Percentiles rank a stretch among this genome's conserved stretches.
These are phyloP conservation scores for Mollisia scopiformis DNA, from an alignment of 2,329 filamentous ascomycete species.

Conservation along the genomic window DNA sequence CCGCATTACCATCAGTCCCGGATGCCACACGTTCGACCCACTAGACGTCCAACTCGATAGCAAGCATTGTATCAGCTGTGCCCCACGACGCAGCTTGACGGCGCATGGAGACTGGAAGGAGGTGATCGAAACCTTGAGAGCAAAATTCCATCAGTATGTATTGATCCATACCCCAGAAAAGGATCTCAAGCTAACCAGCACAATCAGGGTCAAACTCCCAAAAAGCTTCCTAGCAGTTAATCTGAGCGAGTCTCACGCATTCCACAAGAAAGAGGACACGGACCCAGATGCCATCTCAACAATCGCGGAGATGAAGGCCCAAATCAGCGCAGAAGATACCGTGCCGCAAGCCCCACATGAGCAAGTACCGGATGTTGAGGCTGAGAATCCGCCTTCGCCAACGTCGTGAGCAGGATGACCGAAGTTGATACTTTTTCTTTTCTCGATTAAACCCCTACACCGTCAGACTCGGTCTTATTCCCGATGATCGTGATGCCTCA, in stretches of 20 bases:
- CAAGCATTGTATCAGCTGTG: conserved; percentile 93
- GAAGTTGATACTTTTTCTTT: no score
- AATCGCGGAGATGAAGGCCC: not conserved
- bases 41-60: conserved; percentile 95
- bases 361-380: not conserved
- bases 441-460: not conserved
- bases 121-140: conserved; percentile 92
- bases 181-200: conserved; percentile 11
- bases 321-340: not conserved
- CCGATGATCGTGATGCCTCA: not conserved
- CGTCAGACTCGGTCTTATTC: not conserved
- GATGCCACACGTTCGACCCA: conserved; percentile 95
- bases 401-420: no score
- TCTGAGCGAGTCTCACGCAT: conserved; percentile 38
- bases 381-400: not conserved
- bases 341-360: not conserved
- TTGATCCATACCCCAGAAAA: not conserved
- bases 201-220: conserved; percentile 38
- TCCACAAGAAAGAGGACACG: conserved; percentile 36
- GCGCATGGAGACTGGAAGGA: conserved; percentile 94
- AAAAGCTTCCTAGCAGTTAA: conserved; percentile 41
- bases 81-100: conserved; percentile 86
- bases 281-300: not conserved
- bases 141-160: conserved; percentile 89
- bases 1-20: conserved; percentile 92